phyloP scores from a whole-genome alignment of 148 eudicot species.

The Arbutus unedo region DNA sequence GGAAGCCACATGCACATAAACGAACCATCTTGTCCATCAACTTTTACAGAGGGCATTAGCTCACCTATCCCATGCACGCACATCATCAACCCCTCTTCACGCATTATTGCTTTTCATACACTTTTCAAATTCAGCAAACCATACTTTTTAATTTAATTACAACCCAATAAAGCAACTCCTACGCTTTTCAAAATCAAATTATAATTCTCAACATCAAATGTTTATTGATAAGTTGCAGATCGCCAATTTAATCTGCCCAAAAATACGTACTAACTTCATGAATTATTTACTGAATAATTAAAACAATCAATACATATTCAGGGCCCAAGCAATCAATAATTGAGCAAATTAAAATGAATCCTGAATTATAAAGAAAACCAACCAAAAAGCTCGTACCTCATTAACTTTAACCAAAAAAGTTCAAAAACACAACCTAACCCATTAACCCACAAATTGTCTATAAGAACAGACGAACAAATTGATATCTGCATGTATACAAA shows the following conservation, averaged over 20 bases:
- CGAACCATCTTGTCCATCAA: constrained; percentile 19
- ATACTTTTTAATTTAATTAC: neutral
- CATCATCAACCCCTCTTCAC: neutral
- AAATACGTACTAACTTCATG: neutral
- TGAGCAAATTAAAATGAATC: neutral
- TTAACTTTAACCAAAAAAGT: constrained; percentile 21
- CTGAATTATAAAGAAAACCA: neutral
- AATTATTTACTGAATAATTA: too few relatives aligned
- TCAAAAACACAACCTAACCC: constrained; percentile 9
- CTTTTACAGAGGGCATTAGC: constrained; percentile 14
- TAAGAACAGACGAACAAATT: constrained; percentile 8
- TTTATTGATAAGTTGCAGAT: neutral
- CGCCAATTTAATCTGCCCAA: neutral
- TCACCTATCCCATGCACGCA: constrained; percentile 16
- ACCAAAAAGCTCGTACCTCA: constrained; percentile 7
- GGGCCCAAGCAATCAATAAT: neutral
- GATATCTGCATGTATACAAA: neutral
- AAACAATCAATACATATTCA: neutral
- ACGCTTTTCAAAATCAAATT: neutral
- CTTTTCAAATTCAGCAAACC: constrained; percentile 7
- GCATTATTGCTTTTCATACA: neutral
- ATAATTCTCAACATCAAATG: neutral
- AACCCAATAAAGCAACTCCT: neutral
- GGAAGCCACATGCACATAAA: constrained; percentile 17
- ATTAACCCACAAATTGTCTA: constrained; percentile 18